These are phyloP conservation scores for Lobosporangium transversale DNA, from an alignment of 192 early-diverging fungal species.

Conservation along the genomic window DNA sequence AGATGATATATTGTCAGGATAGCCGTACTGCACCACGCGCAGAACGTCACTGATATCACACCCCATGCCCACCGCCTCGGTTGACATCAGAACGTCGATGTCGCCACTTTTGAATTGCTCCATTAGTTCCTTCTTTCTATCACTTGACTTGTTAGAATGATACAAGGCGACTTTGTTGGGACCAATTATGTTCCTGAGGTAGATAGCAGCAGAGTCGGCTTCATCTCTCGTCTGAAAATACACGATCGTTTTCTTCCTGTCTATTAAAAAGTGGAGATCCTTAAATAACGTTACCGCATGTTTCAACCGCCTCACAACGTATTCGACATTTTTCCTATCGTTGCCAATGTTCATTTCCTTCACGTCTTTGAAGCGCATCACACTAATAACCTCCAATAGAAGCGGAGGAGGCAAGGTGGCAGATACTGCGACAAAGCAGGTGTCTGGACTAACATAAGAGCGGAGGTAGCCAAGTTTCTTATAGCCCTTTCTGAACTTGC, in stretches of 20 bases:
- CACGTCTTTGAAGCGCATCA: too few relatives aligned
- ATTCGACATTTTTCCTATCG: conserved; percentile 12
- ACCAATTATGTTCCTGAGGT: neutral
- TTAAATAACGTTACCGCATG: neutral
- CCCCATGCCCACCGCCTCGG: conserved; percentile 29
- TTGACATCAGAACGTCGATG: conserved; percentile 5
- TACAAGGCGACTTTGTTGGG: neutral
- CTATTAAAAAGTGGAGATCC: conserved; percentile 10
- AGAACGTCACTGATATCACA: conserved; percentile 20
- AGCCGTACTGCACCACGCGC: conserved; percentile 22
- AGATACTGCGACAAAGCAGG: conserved; percentile 12
- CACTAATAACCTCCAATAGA: neutral
- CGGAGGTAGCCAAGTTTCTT: conserved; percentile 2
- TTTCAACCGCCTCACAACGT: neutral
- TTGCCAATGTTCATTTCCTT: conserved; percentile 6
- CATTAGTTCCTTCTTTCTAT: neutral
- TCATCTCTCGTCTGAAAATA: conserved; percentile 12
- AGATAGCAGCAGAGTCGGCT: neutral
- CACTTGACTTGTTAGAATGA: conserved; percentile 1
- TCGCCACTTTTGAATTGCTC: conserved; percentile 6
- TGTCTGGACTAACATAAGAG: neutral
- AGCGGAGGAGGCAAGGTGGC: conserved; percentile 13
- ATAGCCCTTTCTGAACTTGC: conserved; percentile 5
- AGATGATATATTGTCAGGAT: neutral
- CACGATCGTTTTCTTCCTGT: conserved; percentile 18